These are phyloP conservation scores for Globisporangium cylindrosporum DNA, from an alignment of 352 stramenopile species.

Conservation along the genomic window DNA sequence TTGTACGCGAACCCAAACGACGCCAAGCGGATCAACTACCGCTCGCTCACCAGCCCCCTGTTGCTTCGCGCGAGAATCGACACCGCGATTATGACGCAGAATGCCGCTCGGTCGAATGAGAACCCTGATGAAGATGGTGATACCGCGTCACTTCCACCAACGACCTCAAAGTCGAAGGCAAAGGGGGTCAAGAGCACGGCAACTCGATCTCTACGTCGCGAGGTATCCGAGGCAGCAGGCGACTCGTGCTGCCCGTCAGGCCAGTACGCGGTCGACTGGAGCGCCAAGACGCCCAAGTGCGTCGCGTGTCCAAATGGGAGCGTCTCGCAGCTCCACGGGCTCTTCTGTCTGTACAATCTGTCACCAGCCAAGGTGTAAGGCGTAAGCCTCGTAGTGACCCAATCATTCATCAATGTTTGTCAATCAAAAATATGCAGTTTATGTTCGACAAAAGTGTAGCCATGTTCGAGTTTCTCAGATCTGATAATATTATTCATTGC, in stretches of 20 bases:
- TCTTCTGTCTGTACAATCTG: constrained; percentile 3
- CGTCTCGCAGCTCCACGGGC: constrained; percentile 2
- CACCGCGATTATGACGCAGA: not conserved
- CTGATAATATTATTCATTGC: not conserved
- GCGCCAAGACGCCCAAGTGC: not conserved
- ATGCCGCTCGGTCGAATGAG: not conserved
- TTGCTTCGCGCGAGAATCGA: not conserved
- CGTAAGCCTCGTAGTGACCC: not conserved
- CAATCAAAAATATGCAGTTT: not conserved
- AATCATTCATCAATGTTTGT: not conserved
- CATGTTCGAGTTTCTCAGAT: not conserved
- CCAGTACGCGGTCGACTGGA: constrained; percentile 3
- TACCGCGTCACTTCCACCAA: not conserved
- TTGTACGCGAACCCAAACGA: not conserved
- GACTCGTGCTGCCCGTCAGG: not conserved
- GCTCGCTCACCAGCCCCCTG: not conserved
- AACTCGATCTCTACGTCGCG: not conserved
- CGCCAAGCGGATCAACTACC: constrained; percentile 3
- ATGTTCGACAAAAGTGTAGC: not conserved
- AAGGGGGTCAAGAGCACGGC: not conserved
- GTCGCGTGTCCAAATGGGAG: not conserved
- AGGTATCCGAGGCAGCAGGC: not conserved
- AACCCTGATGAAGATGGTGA: not conserved
- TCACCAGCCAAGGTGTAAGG: not conserved
- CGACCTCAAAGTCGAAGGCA: not conserved